Base-by-base conservation (phyloP, 805 yeast genomes). In the Wickerhamomyces strasburgensis region DNA sequence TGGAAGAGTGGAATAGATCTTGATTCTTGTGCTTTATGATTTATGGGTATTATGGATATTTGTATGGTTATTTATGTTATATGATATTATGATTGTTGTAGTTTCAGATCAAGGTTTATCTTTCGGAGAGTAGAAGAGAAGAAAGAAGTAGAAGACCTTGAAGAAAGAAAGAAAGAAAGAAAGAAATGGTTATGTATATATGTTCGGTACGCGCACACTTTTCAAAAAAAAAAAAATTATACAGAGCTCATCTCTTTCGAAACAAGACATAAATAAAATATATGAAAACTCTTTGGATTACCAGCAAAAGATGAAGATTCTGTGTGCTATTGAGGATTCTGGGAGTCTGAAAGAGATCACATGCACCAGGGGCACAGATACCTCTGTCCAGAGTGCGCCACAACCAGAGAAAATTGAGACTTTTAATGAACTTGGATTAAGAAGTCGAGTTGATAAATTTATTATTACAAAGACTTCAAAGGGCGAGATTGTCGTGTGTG, bases 331-430 rank as follows among this genome's bases (percentile, higher is more conserved):
- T 14, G 83, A 75, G 43, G 89, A 83, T 48, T 70, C 75, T 2
- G 88, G 89, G 1, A 67, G 74, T 5, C 47, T 80, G 37, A 82
- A 81, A 47, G 87, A 80, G 52, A 63, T 85, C 7, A 52, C 68
- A 5, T 86, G 87, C 48, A 56, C 63, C 14, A 63, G 70, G 35
- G 90, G 89, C 0, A 80, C 90, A 0, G 94, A 89, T 51, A 87
- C 96, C 3, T 83, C 96, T 5, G 65, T 68, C 29, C 78, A 80
- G 51, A 72, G 73, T 24, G 81, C 82, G 0, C 59, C 64, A 10
- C 84, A 80, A 52, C 94, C 95, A 1, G 68, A 65, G 34, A 61
- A 73, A 15, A 65, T 80, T 10, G 67, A 62, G 31, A 62, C 70
- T 17, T 65, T 67, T 35, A 60, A 68, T 33, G 54, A 58, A 5